phyloP scores from a whole-genome alignment of 2,329 filamentous ascomycete species.

The Chalaropsis thielavioides region DNA sequence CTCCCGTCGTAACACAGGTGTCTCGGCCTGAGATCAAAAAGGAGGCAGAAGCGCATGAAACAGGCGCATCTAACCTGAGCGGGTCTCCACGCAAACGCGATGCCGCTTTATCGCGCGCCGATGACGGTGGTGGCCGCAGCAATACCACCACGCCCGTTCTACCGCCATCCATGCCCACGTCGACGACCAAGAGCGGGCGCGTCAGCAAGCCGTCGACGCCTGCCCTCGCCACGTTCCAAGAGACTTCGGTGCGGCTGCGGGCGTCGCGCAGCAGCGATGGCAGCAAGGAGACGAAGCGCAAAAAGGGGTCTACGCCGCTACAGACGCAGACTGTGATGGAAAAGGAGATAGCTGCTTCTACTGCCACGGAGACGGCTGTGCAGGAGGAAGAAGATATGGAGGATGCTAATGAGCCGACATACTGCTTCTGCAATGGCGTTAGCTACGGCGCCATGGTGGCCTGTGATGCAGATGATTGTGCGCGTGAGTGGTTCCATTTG shows the following conservation, averaged over 20 bases:
- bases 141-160: slow-evolving; percentile 30
- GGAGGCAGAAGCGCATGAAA: slow-evolving; percentile 34
- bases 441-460: slow-evolving; percentile 78
- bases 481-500: slow-evolving; percentile 70
- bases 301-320: slow-evolving; percentile 15
- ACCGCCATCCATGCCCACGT: slow-evolving; percentile 28
- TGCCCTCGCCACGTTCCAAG: slow-evolving; percentile 44
- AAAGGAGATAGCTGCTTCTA: slow-evolving; percentile 24
- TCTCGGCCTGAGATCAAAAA: slow-evolving; percentile 22
- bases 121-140: slow-evolving; percentile 16
- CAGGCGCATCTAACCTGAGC: slow-evolving; percentile 14
- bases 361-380: slow-evolving; percentile 19
- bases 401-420: slow-evolving; percentile 56
- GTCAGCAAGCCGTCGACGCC: slow-evolving; percentile 54
- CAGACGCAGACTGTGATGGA: slow-evolving; percentile 7
- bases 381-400: slow-evolving; percentile 40
- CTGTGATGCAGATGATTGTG: slow-evolving; percentile 59
- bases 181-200: slow-evolving; percentile 51
- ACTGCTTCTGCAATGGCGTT: slow-evolving; percentile 67
- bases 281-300: slow-evolving; percentile 14
- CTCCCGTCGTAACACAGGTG: slow-evolving; percentile 22
- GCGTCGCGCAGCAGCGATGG: slow-evolving; percentile 34
- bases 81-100: slow-evolving; percentile 16
- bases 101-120: not conserved
- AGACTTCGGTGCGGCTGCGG: slow-evolving; percentile 35